Conservation (phyloP, 2,329 filamentous ascomycete genomes). For the Ascochyta koolunga region DNA sequence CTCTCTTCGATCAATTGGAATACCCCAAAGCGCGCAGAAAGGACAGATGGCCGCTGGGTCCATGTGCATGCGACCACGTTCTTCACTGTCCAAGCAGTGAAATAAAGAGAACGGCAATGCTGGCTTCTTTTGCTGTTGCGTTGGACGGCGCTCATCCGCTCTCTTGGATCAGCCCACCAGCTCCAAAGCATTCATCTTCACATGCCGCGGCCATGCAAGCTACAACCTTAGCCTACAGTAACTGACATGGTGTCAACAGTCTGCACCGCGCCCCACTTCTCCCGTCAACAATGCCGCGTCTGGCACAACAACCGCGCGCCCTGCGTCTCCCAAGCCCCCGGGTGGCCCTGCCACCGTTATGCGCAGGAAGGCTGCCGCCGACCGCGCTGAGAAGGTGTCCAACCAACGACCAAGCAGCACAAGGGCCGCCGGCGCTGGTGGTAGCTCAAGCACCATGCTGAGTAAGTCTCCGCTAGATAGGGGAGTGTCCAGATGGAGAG, state of each 20-base stretch:
- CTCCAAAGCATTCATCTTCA: background rate
- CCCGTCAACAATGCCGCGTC: slow-evolving; percentile 53
- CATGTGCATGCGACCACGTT: slow-evolving; percentile 2
- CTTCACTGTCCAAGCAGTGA: background rate
- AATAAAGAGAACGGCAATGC: background rate
- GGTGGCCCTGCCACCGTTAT: slow-evolving; percentile 95
- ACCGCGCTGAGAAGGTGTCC: slow-evolving; percentile 95
- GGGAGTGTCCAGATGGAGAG: background rate
- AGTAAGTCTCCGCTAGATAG: slow-evolving; percentile 64
- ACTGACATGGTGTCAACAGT: slow-evolving; percentile 28
- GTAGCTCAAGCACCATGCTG: slow-evolving; percentile 97
- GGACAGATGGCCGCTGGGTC: slow-evolving; percentile 9
- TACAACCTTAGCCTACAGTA: background rate
- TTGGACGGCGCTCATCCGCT: background rate
- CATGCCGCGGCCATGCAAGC: background rate
- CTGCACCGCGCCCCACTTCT: slow-evolving; percentile 47
- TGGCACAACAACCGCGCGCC: slow-evolving; percentile 74
- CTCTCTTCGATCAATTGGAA: slow-evolving; percentile 1
- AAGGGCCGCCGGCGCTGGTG: slow-evolving; percentile 89
- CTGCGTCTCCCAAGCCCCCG: slow-evolving; percentile 85
- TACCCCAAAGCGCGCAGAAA: slow-evolving; percentile 1
- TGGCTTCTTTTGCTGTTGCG: background rate
- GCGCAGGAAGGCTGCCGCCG: slow-evolving; percentile 90
- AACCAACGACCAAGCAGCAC: slow-evolving; percentile 94
- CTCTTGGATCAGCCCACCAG: background rate